phyloP scores from a whole-genome alignment of 371 early-diverging fungal genomes.

The Nosema muscidifuracis region DNA sequence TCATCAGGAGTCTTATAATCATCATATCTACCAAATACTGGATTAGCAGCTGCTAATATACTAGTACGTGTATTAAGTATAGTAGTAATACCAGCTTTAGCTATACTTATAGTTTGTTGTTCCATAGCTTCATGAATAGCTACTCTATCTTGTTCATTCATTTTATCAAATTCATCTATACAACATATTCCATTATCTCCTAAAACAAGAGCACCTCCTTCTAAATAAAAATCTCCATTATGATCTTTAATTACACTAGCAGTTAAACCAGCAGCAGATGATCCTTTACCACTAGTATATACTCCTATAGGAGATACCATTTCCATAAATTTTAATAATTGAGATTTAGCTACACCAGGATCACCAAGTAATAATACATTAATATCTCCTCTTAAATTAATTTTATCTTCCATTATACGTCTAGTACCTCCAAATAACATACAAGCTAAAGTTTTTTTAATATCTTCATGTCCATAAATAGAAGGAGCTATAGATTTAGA shows the following conservation, averaged over 20 bases:
- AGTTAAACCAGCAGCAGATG: conserved; percentile 77
- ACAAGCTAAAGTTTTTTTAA: conserved; percentile 92
- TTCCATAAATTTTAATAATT: conserved; percentile 95
- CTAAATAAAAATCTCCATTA: conserved; percentile 86
- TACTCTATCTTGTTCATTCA: conserved; percentile 96
- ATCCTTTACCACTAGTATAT: conserved; percentile 79
- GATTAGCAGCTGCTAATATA: conserved; percentile 99
- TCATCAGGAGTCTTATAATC: conserved; percentile 72
- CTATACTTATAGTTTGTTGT: conserved; percentile 98
- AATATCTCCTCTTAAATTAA: conserved; percentile 92
- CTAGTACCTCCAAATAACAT: conserved; percentile 92
- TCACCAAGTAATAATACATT: conserved; percentile 95
- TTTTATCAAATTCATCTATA: conserved; percentile 99
- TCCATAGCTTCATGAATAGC: conserved; percentile 99
- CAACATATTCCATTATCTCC: conserved; percentile 98
- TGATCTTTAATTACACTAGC: conserved; percentile 71
- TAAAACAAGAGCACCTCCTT: conserved; percentile 99
- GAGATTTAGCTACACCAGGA: conserved; percentile 97
- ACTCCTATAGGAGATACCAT: conserved; percentile 82
- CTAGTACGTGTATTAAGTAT: conserved; percentile 92
- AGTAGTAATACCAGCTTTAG: conserved; percentile 99
- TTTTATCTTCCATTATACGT: conserved; percentile 83
- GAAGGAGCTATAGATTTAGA: conserved; percentile 58
- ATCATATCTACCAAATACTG: conserved; percentile 97
- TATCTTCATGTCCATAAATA: conserved; percentile 67